Base-by-base conservation (phyloP, 208 protist species). In the Plasmodiophora brassicae region DNA sequence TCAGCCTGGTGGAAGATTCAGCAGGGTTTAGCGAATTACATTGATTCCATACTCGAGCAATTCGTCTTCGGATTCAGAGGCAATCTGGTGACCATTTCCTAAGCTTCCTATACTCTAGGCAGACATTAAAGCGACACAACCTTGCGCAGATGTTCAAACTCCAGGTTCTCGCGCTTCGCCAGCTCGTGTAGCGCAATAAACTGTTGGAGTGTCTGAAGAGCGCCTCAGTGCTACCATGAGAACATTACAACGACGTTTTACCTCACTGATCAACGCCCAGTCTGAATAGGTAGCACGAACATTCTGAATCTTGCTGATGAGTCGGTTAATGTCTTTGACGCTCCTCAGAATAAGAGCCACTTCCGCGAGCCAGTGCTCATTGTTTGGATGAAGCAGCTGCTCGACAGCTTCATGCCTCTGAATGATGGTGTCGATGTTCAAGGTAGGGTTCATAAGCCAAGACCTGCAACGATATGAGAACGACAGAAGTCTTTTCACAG, bases 281-380 rank as follows among this genome's bases (percentile, higher is more conserved):
- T 78, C 65, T 14, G 14, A 38, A 32, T 38, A 78, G 14, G 5
- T 78, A 44, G 65, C 65, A 38, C n/a, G 65, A 78, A 32, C n/a
- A 38, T 78, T 78, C n/a, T 78, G 32, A 14, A 78, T 44, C n/a
- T 78, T 78, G 32, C 10, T 5, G 32, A 78, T 32, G 14, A 78
- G n/a, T 36, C 65, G 65, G 5, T 5, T 78, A 5, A 78, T 32
- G n/a, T 78, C 65, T 78, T 78, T 78, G n/a, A 78, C n/a, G 41
- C 14, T 5, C 14, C 14, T 14, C n/a, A 78, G n/a, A 36, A 5
- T 5, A 5, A 78, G n/a, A 8, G n/a, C 5, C 5, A 32, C n/a
- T 32, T 78, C 65, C 20, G 65, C 65, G 41, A 78, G n/a, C 65
- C 65, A 78, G 41, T 78, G 65, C 41, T 78, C 65, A 38, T 78